Base-by-base conservation (phyloP, 179 eudicot genomes). In the Vitellaria paradoxa region DNA sequence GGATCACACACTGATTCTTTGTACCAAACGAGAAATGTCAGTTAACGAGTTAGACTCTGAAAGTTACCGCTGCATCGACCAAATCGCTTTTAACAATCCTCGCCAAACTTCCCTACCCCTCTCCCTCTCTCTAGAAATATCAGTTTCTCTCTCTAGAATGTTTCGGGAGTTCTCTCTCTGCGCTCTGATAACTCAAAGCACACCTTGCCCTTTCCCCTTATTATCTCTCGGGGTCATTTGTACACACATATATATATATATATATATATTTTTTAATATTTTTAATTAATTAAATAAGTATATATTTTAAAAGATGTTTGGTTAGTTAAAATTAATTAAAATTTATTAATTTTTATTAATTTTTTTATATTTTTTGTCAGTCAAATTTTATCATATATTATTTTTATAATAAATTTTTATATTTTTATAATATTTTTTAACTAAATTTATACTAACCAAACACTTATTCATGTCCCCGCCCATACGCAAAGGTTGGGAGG, bases 61-160 rank as follows among this genome's bases (percentile, higher is more conserved):
- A 42, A 37, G 17, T 3, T 13, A 12, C 56, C 55, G 12, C 55
- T 5, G 40, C 23, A 11, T 72, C 65, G 9, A 72, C 65, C 50
- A 1, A 59, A 73, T 73, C 66, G 66, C 76, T 26, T 30, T 72
- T 72, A 72, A 72, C 64, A 37, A 72, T n/a, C 66, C 57, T 59
- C 26, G 6, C 72, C 72, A 30, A 65, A 30, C 50, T 24, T 57
- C 73, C 14, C n/a, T 56, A 20, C 45, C 40, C 0, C 24, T 1
- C 45, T 65, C 76, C 72, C 69, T 78, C 81, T 74, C 81, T 70
- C 86, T 55, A 64, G 50, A 49, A 57, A 45, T 53, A 50, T 64
- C 65, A 9, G 5, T 37, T 3, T 46, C 76, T 61, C 70, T 53
- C 62, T 65, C 45, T 68, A 49, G 49, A 56, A 40, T 9, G 12